Base-by-base conservation (phyloP, 345 rosid genomes). In the Rubroshorea leprosula region DNA sequence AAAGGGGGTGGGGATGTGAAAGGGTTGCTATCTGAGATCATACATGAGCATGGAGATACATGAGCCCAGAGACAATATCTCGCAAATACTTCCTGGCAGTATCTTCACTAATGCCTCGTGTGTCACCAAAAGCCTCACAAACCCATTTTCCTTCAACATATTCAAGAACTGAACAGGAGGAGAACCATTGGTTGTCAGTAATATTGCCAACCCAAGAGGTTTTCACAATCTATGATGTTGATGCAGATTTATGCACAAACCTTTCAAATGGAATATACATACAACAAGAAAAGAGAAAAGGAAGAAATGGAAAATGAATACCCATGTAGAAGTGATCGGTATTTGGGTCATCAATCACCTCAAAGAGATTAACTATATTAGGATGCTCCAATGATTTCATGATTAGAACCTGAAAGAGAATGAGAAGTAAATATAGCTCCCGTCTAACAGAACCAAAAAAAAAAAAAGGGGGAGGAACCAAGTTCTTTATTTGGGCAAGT, bases 301-400 rank as follows among this genome's bases (percentile, higher is more conserved):
- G 6, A 22, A 21, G n/a, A 50, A 50, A 55, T 38, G 50, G 63
- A 8, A 27, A 53, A 61, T 53, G 56, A 58, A 63, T 82, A 93
- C 99, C 97, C 96, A 94, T 90, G 89, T 94, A 94, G 74, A 89
- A 94, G 74, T 85, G 90, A 81, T 94, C 99, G 51, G 89, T 66
- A 64, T 72, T 81, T 16, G 92, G 89, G 80, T 94, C 99, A 87
- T 94, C 90, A 75, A 94, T 94, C 82, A 94, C 97, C 82, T 94
- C 97, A 66, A 85, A 41, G 63, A 94, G 92, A 81, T 94, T 94
- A 56, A 94, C 97, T 35, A 90, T 94, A 71, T 90, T 90, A 67
- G 99, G 99, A 72, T 94, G 97, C 49, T 94, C 78, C 81, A 94
- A 57, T 70, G 83, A 79, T 75, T 87, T 94, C 99, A 94, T 94